A percentile compares a stretch with the other conserved stretches of the same genome.
Conservation (phyloP, 495 filamentous ascomycete genomes). For the Penicillium antarcticum region DNA sequence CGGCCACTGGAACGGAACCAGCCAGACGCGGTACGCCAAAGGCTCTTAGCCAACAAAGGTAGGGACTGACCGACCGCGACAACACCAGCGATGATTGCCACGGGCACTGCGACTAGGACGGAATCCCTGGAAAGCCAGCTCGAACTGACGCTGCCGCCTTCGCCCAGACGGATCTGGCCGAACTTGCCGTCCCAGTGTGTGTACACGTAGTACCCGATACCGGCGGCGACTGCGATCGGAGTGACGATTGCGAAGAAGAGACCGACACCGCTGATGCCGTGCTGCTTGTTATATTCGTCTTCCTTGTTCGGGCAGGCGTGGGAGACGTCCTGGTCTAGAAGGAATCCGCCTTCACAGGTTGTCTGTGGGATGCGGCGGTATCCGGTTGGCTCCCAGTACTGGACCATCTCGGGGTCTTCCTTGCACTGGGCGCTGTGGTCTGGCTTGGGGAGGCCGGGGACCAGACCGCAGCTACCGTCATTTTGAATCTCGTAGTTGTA, state of each 20-base stretch:
- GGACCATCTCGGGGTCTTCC: conserved; percentile 58
- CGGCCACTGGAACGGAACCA: conserved; percentile 30
- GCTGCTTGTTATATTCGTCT: conserved; percentile 69
- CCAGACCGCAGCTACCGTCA: conserved; percentile 72
- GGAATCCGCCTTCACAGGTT: conserved; percentile 72
- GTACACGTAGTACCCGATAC: conserved; percentile 82
- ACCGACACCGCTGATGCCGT: conserved; percentile 66
- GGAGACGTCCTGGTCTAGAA: conserved; percentile 60
- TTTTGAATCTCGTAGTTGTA: conserved; percentile 83
- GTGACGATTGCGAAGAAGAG: conserved; percentile 83
- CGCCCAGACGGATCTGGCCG: conserved; percentile 81
- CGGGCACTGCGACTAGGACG: conserved; percentile 71
- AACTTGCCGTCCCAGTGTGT: conserved; percentile 85
- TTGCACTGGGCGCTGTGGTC: conserved; percentile 64
- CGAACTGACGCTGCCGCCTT: conserved; percentile 36
- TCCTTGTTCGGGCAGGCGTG: conserved; percentile 71
- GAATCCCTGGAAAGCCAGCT: conserved; percentile 60
- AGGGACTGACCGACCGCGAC: conserved; percentile 72
- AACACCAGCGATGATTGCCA: conserved; percentile 71
- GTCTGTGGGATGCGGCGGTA: conserved; percentile 89
- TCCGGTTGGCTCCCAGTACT: conserved; percentile 80
- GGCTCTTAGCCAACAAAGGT: conserved; percentile 62
- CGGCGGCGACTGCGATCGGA: conserved; percentile 65
- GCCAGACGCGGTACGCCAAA: conserved; percentile 62
- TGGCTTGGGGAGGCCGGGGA: conserved; percentile 63